phyloP scores from a whole-genome alignment of 1,284 basidiomycete species.

The Apiotrichum sp. region DNA sequence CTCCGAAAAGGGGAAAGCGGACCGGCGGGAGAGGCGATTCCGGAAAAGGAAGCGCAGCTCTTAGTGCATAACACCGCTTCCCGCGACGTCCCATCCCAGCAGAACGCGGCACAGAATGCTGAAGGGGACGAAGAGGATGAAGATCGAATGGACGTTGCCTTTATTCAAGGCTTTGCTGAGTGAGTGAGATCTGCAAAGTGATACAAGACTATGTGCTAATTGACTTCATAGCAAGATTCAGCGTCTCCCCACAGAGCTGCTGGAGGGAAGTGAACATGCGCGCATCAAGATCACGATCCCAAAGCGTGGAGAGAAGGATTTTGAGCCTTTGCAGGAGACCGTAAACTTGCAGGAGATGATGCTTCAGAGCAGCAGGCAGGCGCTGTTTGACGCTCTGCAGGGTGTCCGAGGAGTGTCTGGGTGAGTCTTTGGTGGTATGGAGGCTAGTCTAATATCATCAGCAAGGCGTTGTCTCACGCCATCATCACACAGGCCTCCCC shows the following conservation, averaged over 20 bases:
- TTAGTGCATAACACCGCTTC: no score
- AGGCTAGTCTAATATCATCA: slow-evolving; percentile 7
- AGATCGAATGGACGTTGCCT: slow-evolving; percentile 24
- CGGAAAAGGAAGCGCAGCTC: no score
- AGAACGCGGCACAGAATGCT: no score
- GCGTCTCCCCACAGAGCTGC: slow-evolving; percentile 25
- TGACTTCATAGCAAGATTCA: slow-evolving; percentile 34
- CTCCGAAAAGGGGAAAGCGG: no score
- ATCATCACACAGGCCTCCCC: slow-evolving; percentile 30
- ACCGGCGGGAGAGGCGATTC: no score
- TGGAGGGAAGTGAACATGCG: slow-evolving; percentile 7
- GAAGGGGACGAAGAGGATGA: slow-evolving; percentile 31
- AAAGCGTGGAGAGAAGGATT: slow-evolving; percentile 91
- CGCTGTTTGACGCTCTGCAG: slow-evolving; percentile 75
- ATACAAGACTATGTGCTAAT: no score
- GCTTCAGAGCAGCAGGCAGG: slow-evolving; percentile 71
- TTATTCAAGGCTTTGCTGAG: slow-evolving; percentile 35
- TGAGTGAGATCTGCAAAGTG: slow-evolving; percentile 6
- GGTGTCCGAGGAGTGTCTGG: slow-evolving; percentile 66
- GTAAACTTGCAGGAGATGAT: slow-evolving; percentile 62
- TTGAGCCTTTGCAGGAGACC: slow-evolving; percentile 66
- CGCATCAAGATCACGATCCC: slow-evolving; percentile 58
- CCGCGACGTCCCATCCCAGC: no score
- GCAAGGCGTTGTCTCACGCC: slow-evolving; percentile 47
- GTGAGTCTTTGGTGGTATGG: slow-evolving; percentile 47